Conservation (phyloP, 768 basidiomycete species). For the Naganishia vaughanmartiniae region DNA sequence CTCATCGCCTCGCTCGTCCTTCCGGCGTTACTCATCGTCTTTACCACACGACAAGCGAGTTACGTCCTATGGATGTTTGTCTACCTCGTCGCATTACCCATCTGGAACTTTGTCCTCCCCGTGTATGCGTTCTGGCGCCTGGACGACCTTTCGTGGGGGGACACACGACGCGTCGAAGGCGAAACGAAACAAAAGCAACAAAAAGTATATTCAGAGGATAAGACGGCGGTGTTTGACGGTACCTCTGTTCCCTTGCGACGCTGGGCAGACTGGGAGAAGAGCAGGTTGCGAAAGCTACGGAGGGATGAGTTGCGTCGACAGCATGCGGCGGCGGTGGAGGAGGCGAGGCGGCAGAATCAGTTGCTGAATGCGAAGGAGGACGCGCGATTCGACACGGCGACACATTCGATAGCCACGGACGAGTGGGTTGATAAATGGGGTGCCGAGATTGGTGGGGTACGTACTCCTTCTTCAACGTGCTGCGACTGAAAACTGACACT, state of each 20-base stretch:
- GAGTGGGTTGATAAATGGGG: slow-evolving; percentile 86
- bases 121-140: slow-evolving; percentile 99
- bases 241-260: slow-evolving; percentile 82
- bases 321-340: slow-evolving; percentile 65
- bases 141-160: slow-evolving; percentile 99
- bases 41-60: slow-evolving; percentile 90
- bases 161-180: slow-evolving; percentile 95
- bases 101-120: slow-evolving; percentile 94
- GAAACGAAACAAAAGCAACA: slow-evolving; percentile 73
- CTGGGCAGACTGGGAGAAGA: slow-evolving; percentile 99
- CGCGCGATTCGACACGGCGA: slow-evolving; percentile 65
- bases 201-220: slow-evolving; percentile 66
- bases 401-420: slow-evolving; percentile 76
- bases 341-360: background rate
- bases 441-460: slow-evolving; percentile 74
- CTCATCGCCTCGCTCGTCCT: slow-evolving; percentile 87
- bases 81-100: slow-evolving; percentile 84
- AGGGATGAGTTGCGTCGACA: slow-evolving; percentile 63
- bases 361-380: slow-evolving; percentile 45
- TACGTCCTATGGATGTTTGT: slow-evolving; percentile 98
- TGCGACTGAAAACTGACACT: background rate
- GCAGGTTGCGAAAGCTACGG: slow-evolving; percentile 80
- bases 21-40: slow-evolving; percentile 83
- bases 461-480: background rate
- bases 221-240: slow-evolving; percentile 58